A percentile compares a stretch with the other conserved stretches of the same genome.
Evolutionary conservation across 768 basidiomycete genomes (phyloP).

Genomic region (Russula ochroleuca): DNA sequence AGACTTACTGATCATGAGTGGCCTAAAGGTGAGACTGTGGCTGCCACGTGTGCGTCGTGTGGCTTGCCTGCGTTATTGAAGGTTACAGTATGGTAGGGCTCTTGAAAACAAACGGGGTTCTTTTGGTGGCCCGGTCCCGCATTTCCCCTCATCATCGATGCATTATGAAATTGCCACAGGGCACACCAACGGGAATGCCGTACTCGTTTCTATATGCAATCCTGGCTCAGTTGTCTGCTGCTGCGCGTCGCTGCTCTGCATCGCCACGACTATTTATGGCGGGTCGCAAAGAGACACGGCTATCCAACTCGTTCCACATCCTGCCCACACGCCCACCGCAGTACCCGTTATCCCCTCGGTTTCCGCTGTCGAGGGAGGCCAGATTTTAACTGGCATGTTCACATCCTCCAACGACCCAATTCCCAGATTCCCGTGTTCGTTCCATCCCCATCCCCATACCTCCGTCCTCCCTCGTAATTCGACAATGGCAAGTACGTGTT

Average conservation of each 20-base stretch:
- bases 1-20: too few relatives aligned
- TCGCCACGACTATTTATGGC: neutral
- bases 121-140: too few relatives aligned
- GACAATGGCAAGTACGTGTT: conserved; percentile 59
- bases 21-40: too few relatives aligned
- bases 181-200: too few relatives aligned
- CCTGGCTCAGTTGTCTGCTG: too few relatives aligned
- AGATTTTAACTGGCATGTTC: conserved; percentile 46
- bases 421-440: conserved; percentile 94
- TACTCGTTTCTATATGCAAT: too few relatives aligned
- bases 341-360: conserved; percentile 1
- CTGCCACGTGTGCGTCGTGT: too few relatives aligned
- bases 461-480: conserved; percentile 21
- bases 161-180: too few relatives aligned
- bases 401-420: conserved; percentile 56
- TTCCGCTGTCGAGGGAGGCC: conserved; percentile 39
- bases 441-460: conserved; percentile 95
- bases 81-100: too few relatives aligned
- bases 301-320: conserved; percentile 52
- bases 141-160: too few relatives aligned
- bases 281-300: conserved; percentile 5
- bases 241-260: neutral
- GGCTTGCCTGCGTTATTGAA: too few relatives aligned
- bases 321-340: conserved; percentile 41
- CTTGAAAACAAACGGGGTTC: too few relatives aligned